Evolutionary conservation across 192 early-diverging fungal species (phyloP).

Genomic region (Blastocladiella britannica): DNA sequence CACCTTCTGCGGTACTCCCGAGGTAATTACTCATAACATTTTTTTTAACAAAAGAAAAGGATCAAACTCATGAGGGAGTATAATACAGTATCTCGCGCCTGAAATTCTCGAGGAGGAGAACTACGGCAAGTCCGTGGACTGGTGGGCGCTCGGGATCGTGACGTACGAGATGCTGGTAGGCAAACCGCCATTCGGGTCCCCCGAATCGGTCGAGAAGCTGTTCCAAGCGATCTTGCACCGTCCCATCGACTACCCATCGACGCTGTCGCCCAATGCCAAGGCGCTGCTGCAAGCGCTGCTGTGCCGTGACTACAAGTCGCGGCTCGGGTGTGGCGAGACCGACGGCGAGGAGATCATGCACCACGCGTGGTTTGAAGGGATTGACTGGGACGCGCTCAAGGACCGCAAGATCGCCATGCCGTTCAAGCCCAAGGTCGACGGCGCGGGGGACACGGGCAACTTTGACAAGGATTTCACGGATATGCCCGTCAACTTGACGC

Average conservation of each 20-base stretch:
- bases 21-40: too few species aligned
- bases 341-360: slow-evolving; percentile 86
- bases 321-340: slow-evolving; percentile 57
- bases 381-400: slow-evolving; percentile 88
- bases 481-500: slow-evolving; percentile 79
- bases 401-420: slow-evolving; percentile 69
- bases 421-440: slow-evolving; percentile 63
- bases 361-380: slow-evolving; percentile 83
- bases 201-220: neutral
- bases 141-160: slow-evolving; percentile 4
- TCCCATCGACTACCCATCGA: neutral
- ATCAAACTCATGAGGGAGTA: too few species aligned
- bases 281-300: slow-evolving; percentile 21
- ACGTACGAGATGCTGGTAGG: slow-evolving; percentile 4
- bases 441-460: slow-evolving; percentile 77
- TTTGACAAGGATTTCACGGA: slow-evolving; percentile 98
- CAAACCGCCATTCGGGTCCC: slow-evolving; percentile 1
- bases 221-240: neutral
- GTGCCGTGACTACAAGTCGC: slow-evolving; percentile 63
- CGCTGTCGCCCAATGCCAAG: neutral
- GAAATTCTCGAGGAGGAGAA: slow-evolving; percentile 3
- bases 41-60: too few species aligned
- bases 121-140: slow-evolving; percentile 4
- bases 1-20: slow-evolving; percentile 5
- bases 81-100: slow-evolving; percentile 4